Percentiles rank a stretch among this genome's conserved stretches.
phyloP scores from a whole-genome alignment of 768 basidiomycete genomes.

The Mycena amicta region DNA sequence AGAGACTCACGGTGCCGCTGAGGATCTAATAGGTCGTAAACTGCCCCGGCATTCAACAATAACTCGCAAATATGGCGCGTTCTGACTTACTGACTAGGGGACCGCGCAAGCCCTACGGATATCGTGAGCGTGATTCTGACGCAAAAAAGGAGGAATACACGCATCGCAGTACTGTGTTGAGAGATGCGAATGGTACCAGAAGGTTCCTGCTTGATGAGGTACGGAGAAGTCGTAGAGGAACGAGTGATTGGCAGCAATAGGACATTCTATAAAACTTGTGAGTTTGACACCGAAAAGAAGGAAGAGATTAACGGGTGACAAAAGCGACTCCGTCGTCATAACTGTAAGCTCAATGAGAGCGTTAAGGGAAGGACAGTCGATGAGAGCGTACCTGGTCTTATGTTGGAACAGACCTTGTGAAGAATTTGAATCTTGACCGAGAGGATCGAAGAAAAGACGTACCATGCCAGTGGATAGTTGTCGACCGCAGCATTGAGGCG shows the following conservation, averaged over 20 bases:
- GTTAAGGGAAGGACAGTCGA: background rate
- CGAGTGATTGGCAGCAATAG: background rate
- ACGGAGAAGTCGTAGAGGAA: background rate
- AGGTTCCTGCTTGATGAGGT: slow-evolving; percentile 28
- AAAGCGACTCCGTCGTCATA: background rate
- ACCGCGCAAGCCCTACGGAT: slow-evolving; percentile 48
- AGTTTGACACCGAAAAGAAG: background rate
- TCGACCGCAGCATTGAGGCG: slow-evolving; percentile 36
- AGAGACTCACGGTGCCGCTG: no score
- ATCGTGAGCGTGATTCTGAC: no score
- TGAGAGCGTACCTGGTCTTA: no score
- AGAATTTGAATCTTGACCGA: no score
- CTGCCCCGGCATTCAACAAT: no score
- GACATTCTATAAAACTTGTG: slow-evolving; percentile 5
- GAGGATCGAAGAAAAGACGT: background rate
- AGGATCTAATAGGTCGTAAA: no score
- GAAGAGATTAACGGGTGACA: no score
- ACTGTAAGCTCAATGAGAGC: background rate
- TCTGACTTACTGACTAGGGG: slow-evolving; percentile 28
- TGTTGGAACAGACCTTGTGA: no score
- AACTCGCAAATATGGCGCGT: background rate
- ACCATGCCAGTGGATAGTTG: slow-evolving; percentile 28
- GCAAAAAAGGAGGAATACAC: no score
- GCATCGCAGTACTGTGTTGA: slow-evolving; percentile 45
- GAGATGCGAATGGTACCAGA: slow-evolving; percentile 39